Base-by-base conservation (phyloP, 23 red algal species). In the Gracilariopsis chorda region DNA sequence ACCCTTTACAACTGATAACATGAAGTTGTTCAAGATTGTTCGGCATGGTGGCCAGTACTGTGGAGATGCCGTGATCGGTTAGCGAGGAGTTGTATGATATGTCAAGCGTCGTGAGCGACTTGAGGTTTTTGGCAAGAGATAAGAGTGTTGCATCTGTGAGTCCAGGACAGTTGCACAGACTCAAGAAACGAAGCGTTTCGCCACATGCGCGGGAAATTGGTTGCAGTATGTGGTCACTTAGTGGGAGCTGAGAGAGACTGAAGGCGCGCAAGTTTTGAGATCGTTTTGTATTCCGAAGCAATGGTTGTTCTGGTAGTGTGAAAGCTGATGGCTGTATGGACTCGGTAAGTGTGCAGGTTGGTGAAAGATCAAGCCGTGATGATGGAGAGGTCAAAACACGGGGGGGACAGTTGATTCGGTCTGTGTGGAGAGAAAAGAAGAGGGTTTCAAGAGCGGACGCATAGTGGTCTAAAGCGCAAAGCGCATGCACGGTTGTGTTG, bases 1-100 rank as follows among this genome's bases (percentile, higher is more conserved):
- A 32, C 30, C 82, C 82, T 4, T 29, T 70, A 35, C 82, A 86
- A 1, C 82, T 62, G 51, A 86, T 68, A 21, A 86, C 47, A 20
- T 86, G 43, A 28, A 86, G 62, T 52, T 86, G 60, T 49, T 52
- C 42, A 17, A 86, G 47, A 68, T 61, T 68, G 42, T 86, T 8
- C 48, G 51, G 46, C 33, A 72, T 37, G 32, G 43, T 28, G 7
- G 46, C 30, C 27, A 86, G 40, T 27, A 86, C 30, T 32, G 37
- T 29, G 19, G 59, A 61, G 34, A 86, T 42, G 16, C 42, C 44
- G 24, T 47, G 40, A 73, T 86, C 82, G 32, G 59, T 53, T 23
- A 86, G 37, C 44, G 28, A 55, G 28, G 59, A 62, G 27, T 68
- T 48, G 19, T 69, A 63, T 30, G 82, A 86, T 49, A 86, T 46